Evolutionary conservation across 768 basidiomycete species (phyloP), one percentile per base, ranked within the genome.

Genomic region (Russula sp.): DNA sequence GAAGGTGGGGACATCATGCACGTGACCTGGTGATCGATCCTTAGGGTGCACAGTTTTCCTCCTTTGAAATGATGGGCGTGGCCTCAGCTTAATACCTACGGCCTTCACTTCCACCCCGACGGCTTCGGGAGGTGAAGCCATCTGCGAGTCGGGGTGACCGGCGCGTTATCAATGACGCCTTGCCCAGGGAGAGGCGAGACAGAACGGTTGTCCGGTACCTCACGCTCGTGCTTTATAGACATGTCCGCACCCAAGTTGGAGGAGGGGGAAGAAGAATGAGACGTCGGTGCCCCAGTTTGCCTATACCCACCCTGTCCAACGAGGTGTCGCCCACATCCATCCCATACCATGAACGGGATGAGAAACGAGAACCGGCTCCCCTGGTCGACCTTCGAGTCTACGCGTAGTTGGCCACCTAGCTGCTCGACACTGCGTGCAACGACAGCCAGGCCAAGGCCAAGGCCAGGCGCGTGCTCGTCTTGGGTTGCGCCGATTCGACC

Each of bases 21-120:
- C 28, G 28, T n/a, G 56, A 44, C 4, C 70, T 13, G 53, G 57
- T 58, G 32, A 70, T 49, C 72, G 38, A 58, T 72, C 70, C 38
- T 70, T 58, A 42, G 66, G 54, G 9, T 68, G 69, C 20, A 71
- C 62, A 9, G 63, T 36, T 48, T 6, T 18, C 18, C 16, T 26
- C 62, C 46, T 14, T 36, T 30, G 46, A 46, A 16, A 40, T 24
- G 67, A 55, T 3, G 69, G 57, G 8, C 40, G 2, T 24, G 36
- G 13, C 34, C 5, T 55, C 22, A 13, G 14, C 22, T 36, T 11
- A 8, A n/a, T 5, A 53, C 0, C 36, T n/a, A 24, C 5, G 14
- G n/a, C 5, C 6, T 38, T 36, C 18, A 14, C 14, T 16, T 14
- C 54, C 1, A 24, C 34, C 34, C 38, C 16, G 22, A 22, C 13